These are phyloP conservation scores for Cyclotella cryptica DNA, from an alignment of 108 stramenopile species.

Conservation along the genomic window DNA sequence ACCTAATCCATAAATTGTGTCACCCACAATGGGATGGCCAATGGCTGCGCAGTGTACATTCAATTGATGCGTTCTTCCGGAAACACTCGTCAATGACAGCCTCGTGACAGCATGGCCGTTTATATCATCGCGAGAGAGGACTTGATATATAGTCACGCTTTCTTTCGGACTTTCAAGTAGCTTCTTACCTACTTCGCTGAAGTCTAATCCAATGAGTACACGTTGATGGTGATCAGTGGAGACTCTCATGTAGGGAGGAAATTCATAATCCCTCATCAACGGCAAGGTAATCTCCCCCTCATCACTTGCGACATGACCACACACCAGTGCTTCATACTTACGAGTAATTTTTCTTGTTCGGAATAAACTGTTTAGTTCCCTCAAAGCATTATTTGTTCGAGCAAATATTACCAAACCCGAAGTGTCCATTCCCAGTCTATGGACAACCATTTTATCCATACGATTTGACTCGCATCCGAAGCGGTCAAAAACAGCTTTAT, in stretches of 20 bases:
- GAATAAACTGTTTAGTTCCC: constrained; percentile 71
- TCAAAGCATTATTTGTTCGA: constrained; percentile 65
- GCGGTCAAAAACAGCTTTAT: constrained; percentile 69
- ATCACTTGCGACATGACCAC: constrained; percentile 72
- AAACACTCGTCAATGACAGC: constrained; percentile 71
- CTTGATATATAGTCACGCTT: constrained; percentile 75
- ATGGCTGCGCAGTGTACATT: constrained; percentile 90
- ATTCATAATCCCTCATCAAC: constrained; percentile 84
- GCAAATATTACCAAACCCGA: constrained; percentile 82
- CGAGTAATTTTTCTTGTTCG: constrained; percentile 75
- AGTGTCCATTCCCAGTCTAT: constrained; percentile 85
- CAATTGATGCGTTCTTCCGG: constrained; percentile 89
- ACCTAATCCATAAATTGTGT: constrained; percentile 76
- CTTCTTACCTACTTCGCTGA: constrained; percentile 70
- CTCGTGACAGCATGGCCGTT: constrained; percentile 79
- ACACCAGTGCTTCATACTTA: constrained; percentile 82
- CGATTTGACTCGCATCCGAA: constrained; percentile 60
- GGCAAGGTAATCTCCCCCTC: constrained; percentile 72
- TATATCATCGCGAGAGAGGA: constrained; percentile 65
- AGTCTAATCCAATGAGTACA: constrained; percentile 66
- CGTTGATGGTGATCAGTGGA: constrained; percentile 80
- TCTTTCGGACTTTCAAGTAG: constrained; percentile 76
- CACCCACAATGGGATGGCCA: constrained; percentile 92
- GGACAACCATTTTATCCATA: constrained; percentile 87
- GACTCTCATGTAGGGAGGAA: constrained; percentile 84